Evolutionary conservation across 768 basidiomycete species (phyloP).

Genomic region (Hebeloma cylindrosporum): DNA sequence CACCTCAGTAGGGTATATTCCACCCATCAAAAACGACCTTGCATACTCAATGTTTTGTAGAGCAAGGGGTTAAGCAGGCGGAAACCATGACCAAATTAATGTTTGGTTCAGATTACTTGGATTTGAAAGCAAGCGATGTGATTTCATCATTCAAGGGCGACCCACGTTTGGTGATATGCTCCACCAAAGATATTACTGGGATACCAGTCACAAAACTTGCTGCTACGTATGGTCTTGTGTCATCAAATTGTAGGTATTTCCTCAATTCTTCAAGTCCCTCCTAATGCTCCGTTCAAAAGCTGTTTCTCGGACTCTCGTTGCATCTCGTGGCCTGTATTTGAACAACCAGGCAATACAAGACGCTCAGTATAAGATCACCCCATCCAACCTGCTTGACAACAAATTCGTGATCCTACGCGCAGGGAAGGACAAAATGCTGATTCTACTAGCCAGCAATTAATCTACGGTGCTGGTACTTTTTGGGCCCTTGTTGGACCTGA

Average conservation of each 20-base stretch:
- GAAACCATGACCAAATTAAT: constrained; percentile 43
- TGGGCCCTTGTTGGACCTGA: not conserved
- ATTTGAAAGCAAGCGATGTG: constrained; percentile 56
- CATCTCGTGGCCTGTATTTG: constrained; percentile 68
- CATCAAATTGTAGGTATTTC: constrained; percentile 61
- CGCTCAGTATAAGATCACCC: constrained; percentile 39
- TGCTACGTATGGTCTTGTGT: constrained; percentile 52
- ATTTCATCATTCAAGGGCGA: constrained; percentile 63
- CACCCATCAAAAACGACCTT: not conserved
- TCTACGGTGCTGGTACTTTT: not conserved
- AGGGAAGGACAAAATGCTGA: constrained; percentile 74
- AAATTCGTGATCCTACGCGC: constrained; percentile 65
- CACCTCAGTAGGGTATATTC: constrained; percentile 34
- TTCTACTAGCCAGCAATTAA: constrained; percentile 17
- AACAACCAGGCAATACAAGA: constrained; percentile 65
- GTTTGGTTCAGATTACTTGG: constrained; percentile 43
- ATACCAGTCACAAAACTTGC: constrained; percentile 62
- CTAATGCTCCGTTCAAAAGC: constrained; percentile 39
- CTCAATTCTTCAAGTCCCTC: not conserved
- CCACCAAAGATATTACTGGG: constrained; percentile 50
- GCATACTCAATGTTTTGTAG: constrained; percentile 25
- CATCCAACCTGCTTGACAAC: constrained; percentile 55
- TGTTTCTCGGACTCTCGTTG: constrained; percentile 61
- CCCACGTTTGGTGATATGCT: constrained; percentile 57
- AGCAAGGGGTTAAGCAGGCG: constrained; percentile 39